Percentiles rank a stretch among this genome's conserved stretches.
These are phyloP conservation scores for Lathyrus oleraceus DNA, from an alignment of 306 rosid species.

Conservation along the genomic window DNA sequence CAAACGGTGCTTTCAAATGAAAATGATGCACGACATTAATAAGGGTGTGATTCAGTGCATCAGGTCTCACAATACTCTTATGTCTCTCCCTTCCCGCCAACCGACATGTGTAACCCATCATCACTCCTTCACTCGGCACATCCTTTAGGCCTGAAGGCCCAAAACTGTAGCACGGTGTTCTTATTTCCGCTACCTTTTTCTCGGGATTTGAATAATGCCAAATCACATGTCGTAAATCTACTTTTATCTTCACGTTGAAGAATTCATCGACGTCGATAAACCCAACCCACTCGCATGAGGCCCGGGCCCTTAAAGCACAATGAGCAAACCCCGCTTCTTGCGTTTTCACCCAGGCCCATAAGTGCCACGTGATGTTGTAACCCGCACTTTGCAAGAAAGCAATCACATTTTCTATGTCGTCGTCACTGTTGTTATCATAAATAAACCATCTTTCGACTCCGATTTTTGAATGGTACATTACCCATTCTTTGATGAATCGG, in stretches of 20 bases:
- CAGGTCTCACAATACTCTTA: conserved; percentile 80
- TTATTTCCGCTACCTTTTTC: conserved; percentile 52
- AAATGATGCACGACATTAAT: conserved; percentile 90
- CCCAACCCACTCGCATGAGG: conserved; percentile 71
- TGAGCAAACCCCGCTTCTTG: conserved; percentile 89
- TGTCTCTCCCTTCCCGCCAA: conserved; percentile 57
- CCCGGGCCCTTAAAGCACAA: conserved; percentile 64
- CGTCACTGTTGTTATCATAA: conserved; percentile 79
- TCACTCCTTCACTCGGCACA: conserved; percentile 57
- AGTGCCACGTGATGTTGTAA: conserved; percentile 56
- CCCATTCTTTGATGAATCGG: conserved; percentile 73
- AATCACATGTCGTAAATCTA: conserved; percentile 39
- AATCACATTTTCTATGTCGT: conserved; percentile 41
- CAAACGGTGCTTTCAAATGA: conserved; percentile 52
- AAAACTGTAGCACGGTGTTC: conserved; percentile 60
- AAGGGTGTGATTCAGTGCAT: conserved; percentile 56
- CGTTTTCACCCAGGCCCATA: conserved; percentile 81
- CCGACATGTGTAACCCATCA: conserved; percentile 73
- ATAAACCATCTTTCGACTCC: conserved; percentile 77
- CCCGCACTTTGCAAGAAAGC: conserved; percentile 20
- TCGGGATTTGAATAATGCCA: conserved; percentile 31
- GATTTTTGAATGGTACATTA: conserved; percentile 67
- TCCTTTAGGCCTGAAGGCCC: conserved; percentile 66
- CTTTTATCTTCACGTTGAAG: conserved; percentile 42
- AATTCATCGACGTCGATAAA: conserved; percentile 84